phyloP scores from a whole-genome alignment of 2,329 filamentous ascomycete genomes.

The Fusarium dimerum region DNA sequence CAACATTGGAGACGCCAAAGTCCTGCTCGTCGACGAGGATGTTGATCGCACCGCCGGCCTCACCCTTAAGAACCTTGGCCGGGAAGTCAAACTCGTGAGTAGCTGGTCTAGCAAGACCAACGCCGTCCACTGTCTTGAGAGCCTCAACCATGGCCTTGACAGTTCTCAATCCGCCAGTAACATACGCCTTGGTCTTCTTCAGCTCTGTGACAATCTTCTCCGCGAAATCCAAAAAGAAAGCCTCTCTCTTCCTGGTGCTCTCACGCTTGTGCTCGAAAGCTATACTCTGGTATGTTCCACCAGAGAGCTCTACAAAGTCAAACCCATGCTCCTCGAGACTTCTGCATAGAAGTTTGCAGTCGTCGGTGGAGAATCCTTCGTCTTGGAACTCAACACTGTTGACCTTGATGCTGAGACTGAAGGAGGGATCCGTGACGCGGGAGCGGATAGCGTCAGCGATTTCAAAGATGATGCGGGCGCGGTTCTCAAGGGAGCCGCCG shows the following conservation, averaged over 20 bases:
- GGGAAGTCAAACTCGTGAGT: conserved; percentile 29
- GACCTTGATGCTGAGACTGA: conserved; percentile 57
- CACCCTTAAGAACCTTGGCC: conserved; percentile 25
- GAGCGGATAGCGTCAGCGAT: conserved; percentile 40
- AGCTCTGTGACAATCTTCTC: conserved; percentile 48
- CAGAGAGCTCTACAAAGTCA: conserved; percentile 61
- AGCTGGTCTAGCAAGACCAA: conserved; percentile 52
- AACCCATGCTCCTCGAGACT: conserved; percentile 50
- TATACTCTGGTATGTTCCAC: conserved; percentile 59
- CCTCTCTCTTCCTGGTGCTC: conserved; percentile 55
- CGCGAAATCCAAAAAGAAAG: conserved; percentile 64
- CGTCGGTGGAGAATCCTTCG: conserved; percentile 53
- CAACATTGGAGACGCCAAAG: conserved; percentile 41
- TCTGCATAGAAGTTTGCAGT: conserved; percentile 49
- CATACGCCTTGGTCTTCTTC: conserved; percentile 55
- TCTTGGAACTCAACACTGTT: conserved; percentile 59
- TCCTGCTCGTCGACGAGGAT: conserved; percentile 50
- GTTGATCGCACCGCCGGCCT: conserved; percentile 49
- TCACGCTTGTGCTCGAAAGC: conserved; percentile 55
- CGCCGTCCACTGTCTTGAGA: conserved; percentile 57
- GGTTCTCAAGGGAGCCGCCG: conserved; percentile 45
- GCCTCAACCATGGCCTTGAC: conserved; percentile 59
- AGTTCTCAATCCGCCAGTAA: conserved; percentile 60
- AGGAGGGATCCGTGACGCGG: conserved; percentile 30
- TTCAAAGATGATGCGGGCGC: conserved; percentile 47